These are phyloP conservation scores for thale cress (Arabidopsis thaliana) DNA, from an alignment of 345 rosid species.

Conservation along the genomic window TAIR10.1 NC_003076.8:14971001-14971500, in stretches of 20 bases:
- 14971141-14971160: not conserved
- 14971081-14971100: conserved; percentile 50
- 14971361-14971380: no score
- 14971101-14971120: conserved; percentile 22
- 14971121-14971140: not conserved
- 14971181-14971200: not conserved
- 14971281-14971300: conserved; percentile 44
- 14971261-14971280: conserved; percentile 34
- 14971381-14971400: no score
- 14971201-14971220: conserved; percentile 16
- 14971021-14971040: not conserved
- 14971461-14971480: no score
- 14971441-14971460: no score
- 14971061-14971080: conserved; percentile 50
- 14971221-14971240: conserved; percentile 13
- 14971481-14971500: no score
- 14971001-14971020: not conserved
- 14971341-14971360: not conserved
- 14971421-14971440: no score
- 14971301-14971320: conserved; percentile 34
- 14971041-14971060: not conserved
- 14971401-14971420: no score
- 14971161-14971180: not conserved
- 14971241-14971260: conserved; percentile 35
- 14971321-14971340: conserved; percentile 27